These are phyloP conservation scores for Neofusicoccum umdonicola DNA, from an alignment of 2,329 filamentous ascomycete species.

Conservation along the genomic window DNA sequence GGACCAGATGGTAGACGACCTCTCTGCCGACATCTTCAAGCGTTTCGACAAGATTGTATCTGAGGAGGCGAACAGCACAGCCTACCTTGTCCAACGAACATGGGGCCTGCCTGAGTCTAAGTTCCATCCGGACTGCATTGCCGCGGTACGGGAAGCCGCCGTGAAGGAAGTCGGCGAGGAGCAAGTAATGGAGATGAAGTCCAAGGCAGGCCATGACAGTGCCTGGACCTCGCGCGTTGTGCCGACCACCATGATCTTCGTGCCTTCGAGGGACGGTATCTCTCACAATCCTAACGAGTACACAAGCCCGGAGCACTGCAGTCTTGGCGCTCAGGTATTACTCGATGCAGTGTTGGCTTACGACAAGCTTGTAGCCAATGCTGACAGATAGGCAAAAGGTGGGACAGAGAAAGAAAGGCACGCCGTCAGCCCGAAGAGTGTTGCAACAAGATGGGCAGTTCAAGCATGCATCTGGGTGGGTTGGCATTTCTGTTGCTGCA, in stretches of 20 bases:
- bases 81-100: constrained; percentile 24
- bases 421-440: too few species aligned
- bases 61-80: constrained; percentile 22
- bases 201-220: constrained; percentile 62
- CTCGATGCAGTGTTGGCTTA: too few species aligned
- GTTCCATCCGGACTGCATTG: constrained; percentile 67
- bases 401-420: too few species aligned
- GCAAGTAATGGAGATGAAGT: constrained; percentile 56
- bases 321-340: constrained; percentile 38
- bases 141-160: constrained; percentile 61
- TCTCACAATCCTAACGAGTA: constrained; percentile 40
- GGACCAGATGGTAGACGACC: constrained; percentile 27
- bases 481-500: too few species aligned
- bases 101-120: constrained; percentile 27
- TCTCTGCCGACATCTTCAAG: constrained; percentile 19
- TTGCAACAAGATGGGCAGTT: too few species aligned
- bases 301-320: constrained; percentile 36
- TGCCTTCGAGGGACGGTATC: constrained; percentile 37
- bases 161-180: constrained; percentile 52
- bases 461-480: too few species aligned
- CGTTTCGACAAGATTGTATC: constrained; percentile 25
- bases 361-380: too few species aligned
- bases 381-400: too few species aligned
- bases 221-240: constrained; percentile 44
- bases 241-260: constrained; percentile 42